phyloP scores from a whole-genome alignment of 805 yeast species.

The Clavispora santaluciae region DNA sequence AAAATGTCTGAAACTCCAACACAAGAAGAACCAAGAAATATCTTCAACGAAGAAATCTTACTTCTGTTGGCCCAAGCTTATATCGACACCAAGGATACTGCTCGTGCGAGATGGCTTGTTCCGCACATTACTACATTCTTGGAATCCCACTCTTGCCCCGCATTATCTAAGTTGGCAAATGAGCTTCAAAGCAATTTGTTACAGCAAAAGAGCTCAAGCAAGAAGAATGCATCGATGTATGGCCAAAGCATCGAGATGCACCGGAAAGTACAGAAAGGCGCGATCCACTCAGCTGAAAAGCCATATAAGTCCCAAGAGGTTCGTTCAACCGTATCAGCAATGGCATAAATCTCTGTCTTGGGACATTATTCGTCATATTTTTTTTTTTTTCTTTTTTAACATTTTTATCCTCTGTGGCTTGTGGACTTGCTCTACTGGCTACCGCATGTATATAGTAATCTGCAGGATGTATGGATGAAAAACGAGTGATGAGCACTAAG shows the following conservation, averaged over 20 bases:
- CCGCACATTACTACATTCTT: conserved; percentile 1
- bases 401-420: not conserved
- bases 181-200: not conserved
- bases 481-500: conserved; percentile 1
- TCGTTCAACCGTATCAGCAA: not conserved
- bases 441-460: conserved; percentile 1
- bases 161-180: not conserved
- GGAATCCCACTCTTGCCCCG: not conserved
- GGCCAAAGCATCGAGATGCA: not conserved
- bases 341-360: no score
- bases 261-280: not conserved
- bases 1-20: no score
- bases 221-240: not conserved
- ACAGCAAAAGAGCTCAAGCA: not conserved
- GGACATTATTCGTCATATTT: not conserved
- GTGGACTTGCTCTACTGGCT: not conserved
- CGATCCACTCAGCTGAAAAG: not conserved
- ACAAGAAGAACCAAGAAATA: no score
- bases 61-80: conserved; percentile 9
- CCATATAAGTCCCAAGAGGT: not conserved
- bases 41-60: conserved; percentile 9
- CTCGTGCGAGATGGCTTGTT: conserved; percentile 13
- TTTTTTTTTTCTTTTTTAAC: not conserved
- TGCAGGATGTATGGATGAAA: conserved; percentile 1
- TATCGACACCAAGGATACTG: conserved; percentile 3